Conservation (phyloP, 345 rosid species). For the Bretschneidera sinensis region DNA sequence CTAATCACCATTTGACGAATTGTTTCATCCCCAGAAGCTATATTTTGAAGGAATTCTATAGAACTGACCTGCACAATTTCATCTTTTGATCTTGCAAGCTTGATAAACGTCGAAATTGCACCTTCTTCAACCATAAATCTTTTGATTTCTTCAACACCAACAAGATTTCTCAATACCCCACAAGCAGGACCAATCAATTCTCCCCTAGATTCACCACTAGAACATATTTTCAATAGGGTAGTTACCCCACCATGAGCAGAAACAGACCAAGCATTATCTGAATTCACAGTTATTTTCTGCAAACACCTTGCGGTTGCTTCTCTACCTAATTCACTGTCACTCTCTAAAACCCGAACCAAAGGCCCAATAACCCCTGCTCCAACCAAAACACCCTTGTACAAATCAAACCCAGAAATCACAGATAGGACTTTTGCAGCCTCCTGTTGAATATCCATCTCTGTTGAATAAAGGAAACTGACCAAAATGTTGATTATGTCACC, state of each 20-base stretch:
- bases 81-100: constrained; percentile 58
- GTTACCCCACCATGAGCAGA: constrained; percentile 97
- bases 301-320: constrained; percentile 56
- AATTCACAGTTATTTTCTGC: constrained; percentile 62
- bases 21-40: constrained; percentile 61
- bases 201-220: constrained; percentile 27
- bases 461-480: constrained; percentile 56
- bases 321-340: constrained; percentile 44
- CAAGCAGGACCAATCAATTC: constrained; percentile 55
- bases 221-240: constrained; percentile 62
- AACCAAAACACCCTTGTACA: constrained; percentile 40
- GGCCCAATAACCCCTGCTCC: constrained; percentile 69
- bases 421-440: constrained; percentile 55
- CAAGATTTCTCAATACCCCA: constrained; percentile 74
- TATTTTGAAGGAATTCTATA: constrained; percentile 55
- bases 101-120: constrained; percentile 49
- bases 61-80: constrained; percentile 72
- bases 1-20: constrained; percentile 43
- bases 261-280: constrained; percentile 93
- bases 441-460: constrained; percentile 48
- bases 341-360: constrained; percentile 63
- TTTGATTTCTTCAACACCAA: constrained; percentile 81
- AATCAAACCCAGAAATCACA: constrained; percentile 58
- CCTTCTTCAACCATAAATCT: constrained; percentile 80
- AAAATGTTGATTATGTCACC: constrained; percentile 44